phyloP scores from a whole-genome alignment of 257 asterid genomes.

The Eustoma russellianum region DNA sequence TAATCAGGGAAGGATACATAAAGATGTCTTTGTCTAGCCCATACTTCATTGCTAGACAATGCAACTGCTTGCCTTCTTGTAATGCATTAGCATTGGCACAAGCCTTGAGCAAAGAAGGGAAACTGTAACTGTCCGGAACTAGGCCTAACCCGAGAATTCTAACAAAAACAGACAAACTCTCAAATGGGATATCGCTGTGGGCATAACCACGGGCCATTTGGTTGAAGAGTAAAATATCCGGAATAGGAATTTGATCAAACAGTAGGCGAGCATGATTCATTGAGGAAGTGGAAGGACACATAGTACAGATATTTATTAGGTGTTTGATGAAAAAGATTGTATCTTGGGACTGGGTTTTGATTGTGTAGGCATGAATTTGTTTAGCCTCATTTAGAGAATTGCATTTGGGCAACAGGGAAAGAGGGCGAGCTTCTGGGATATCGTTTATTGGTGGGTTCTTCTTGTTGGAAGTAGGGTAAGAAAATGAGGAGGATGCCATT shows the following conservation, averaged over 20 bases:
- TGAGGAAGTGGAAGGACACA: conserved; percentile 4
- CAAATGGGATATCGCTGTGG: conserved; percentile 21
- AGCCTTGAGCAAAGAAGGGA: conserved; percentile 33
- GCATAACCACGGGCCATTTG: conserved; percentile 35
- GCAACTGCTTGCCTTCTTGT: conserved; percentile 29
- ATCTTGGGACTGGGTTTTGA: conserved; percentile 26
- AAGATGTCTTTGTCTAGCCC: conserved; percentile 16
- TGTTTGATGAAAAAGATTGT: conserved; percentile 13
- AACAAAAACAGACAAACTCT: conserved; percentile 16
- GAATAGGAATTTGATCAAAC: conserved; percentile 27
- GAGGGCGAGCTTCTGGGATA: conserved; percentile 9
- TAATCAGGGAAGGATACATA: conserved; percentile 29
- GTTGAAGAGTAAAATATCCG: conserved; percentile 25
- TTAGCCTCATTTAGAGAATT: conserved; percentile 21
- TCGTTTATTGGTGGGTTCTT: conserved; percentile 6
- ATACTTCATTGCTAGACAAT: conserved; percentile 23
- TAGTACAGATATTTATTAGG: conserved; percentile 15
- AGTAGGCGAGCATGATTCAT: conserved; percentile 20
- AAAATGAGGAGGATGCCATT: not conserved
- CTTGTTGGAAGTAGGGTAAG: conserved; percentile 1
- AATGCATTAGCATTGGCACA: conserved; percentile 23
- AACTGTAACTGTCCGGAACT: conserved; percentile 28
- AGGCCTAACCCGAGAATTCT: conserved; percentile 12
- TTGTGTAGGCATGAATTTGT: conserved; percentile 30
- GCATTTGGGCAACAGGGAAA: conserved; percentile 22